Base-by-base conservation (phyloP, 1,284 basidiomycete genomes). In the Ceratobasidium sp. region DNA sequence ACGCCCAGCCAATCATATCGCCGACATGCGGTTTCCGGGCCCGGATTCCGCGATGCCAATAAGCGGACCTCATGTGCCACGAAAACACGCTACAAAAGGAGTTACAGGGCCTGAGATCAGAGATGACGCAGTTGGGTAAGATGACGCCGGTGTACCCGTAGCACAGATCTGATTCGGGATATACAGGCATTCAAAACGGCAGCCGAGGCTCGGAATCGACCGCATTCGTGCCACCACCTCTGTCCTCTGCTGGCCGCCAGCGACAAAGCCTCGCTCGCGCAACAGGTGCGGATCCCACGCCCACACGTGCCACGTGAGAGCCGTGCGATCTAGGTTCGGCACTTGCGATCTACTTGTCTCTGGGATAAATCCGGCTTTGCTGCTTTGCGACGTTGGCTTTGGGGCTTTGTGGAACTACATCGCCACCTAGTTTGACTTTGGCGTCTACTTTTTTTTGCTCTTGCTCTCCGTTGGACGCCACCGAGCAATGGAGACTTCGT, bases 241-340 rank as follows among this genome's bases (percentile, higher is more conserved):
- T 53, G 38, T 22, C 13, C 31, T 62, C 29, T 29, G 43, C 31
- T 12, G 1, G 17, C 20, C 38, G 2, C 43, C 43, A 3, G 15
- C 43, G 25, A 35, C 8, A 45, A 13, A 55, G 45, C 10, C 45
- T 47, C 45, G 45, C 22, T 47, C 47, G 38, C 10, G 45, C n/a
- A 15, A 27, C 13, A 34, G 32, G 34, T 22, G 49, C 22, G 64
- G 52, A 67, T 67, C 52, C 64, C 64, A 67, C 64, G 40, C 52
- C 29, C 15, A 27, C n/a, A n/a, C 29, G 13, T 25, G 31, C 34
- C 64, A 42, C 38, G 64, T 67, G 64, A 67, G 64, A 67, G 52
- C 64, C 64, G 64, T 52, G 34, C 40, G 64, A 47, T 35, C 52
- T 55, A 67, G 38, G 49, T 42, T 43, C 32, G 27, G 50, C 15